Conservation (phyloP, 202 grass and related monocot genomes). For the Digitaria exilis region DNA sequence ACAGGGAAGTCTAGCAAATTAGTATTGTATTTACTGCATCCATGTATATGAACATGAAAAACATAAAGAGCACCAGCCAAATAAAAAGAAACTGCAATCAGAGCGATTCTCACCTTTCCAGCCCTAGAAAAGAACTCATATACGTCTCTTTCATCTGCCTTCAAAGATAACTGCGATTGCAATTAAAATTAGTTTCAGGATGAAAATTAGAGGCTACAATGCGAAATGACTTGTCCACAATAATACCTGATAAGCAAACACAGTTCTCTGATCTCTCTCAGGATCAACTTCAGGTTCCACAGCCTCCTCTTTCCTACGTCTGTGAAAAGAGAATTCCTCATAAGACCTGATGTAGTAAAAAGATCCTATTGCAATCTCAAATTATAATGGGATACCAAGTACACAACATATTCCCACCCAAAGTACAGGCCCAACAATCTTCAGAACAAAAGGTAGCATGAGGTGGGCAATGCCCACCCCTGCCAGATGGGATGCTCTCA, state of each 20-base stretch:
- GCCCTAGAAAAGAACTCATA: constrained; percentile 99
- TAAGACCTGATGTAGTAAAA: constrained; percentile 16
- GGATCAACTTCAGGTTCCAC: constrained; percentile 86
- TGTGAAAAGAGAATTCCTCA: constrained; percentile 46
- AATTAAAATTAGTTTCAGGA: constrained; percentile 36
- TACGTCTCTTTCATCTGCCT: constrained; percentile 96
- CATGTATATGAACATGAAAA: neutral
- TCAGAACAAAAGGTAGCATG: neutral
- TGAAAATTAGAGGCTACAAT: neutral
- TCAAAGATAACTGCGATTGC: constrained; percentile 74
- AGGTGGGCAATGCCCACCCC: neutral
- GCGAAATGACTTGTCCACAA: constrained; percentile 13
- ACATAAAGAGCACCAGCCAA: neutral
- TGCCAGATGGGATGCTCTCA: neutral
- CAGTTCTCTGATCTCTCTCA: constrained; percentile 99
- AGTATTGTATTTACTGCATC: neutral
- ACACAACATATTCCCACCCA: neutral
- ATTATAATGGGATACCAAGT: neutral
- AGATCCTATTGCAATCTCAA: neutral
- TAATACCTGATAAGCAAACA: constrained; percentile 94
- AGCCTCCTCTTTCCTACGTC: constrained; percentile 83
- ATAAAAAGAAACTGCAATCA: neutral
- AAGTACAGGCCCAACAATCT: constrained; percentile 2
- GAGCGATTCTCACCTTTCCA: constrained; percentile 68
- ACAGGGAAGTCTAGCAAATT: constrained; percentile 1